phyloP scores from a whole-genome alignment of 2,329 filamentous ascomycete species.

The Aschersonia sp. region DNA sequence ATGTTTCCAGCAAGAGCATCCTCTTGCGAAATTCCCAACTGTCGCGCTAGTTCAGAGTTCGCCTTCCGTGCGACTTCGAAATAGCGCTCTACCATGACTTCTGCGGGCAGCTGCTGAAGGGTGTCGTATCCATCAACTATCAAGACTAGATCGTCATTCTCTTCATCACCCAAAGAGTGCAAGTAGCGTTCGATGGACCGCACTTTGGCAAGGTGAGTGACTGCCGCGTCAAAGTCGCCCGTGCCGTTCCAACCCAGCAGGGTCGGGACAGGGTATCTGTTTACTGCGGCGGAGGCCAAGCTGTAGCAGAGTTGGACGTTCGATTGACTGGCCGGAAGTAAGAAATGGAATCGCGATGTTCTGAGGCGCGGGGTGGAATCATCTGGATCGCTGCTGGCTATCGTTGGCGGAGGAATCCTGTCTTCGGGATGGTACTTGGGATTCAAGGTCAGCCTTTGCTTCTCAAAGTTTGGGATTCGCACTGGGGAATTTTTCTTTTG shows the following conservation, averaged over 20 bases:
- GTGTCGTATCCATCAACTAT: conserved; percentile 50
- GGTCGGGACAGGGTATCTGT: conserved; percentile 21
- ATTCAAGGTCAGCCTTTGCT: not conserved
- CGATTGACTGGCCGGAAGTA: conserved; percentile 21
- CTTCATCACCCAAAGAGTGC: conserved; percentile 10
- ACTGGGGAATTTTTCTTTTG: too few relatives aligned
- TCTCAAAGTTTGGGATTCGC: not conserved
- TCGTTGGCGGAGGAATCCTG: not conserved
- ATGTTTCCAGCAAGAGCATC: conserved; percentile 15
- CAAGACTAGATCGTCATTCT: conserved; percentile 45
- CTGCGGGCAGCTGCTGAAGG: conserved; percentile 50
- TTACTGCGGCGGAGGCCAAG: conserved; percentile 21
- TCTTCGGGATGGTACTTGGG: not conserved
- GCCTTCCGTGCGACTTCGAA: conserved; percentile 36
- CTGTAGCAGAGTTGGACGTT: conserved; percentile 23
- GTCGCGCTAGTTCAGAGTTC: conserved; percentile 33
- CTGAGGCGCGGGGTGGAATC: not conserved
- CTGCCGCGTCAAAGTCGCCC: conserved; percentile 18
- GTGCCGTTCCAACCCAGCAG: conserved; percentile 23
- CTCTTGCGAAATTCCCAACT: conserved; percentile 27
- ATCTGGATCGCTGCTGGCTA: not conserved
- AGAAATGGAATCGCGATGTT: conserved; percentile 20
- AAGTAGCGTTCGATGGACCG: conserved; percentile 21
- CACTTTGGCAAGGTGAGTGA: conserved; percentile 24
- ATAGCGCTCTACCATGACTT: conserved; percentile 48